A percentile compares a stretch with the other conserved stretches of the same genome.
Evolutionary conservation across 768 basidiomycete genomes (phyloP).

Genomic region (Lactarius psammicola): DNA sequence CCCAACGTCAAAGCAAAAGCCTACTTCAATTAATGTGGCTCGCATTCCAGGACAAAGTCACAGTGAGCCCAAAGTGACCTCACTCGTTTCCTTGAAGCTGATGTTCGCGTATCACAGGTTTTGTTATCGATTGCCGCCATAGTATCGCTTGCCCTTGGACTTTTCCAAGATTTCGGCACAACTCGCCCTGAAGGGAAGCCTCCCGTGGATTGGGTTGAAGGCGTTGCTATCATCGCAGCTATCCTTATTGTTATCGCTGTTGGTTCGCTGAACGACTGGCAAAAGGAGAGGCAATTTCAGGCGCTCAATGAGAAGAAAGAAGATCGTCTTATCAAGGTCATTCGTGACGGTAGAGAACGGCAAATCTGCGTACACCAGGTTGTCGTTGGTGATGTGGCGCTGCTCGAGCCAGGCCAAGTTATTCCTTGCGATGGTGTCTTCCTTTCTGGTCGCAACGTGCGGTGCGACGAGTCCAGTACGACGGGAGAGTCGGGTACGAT

Average conservation of each 20-base stretch:
- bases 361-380: slow-evolving; percentile 59
- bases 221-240: slow-evolving; percentile 76
- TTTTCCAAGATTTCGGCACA: slow-evolving; percentile 90
- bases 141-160: slow-evolving; percentile 89
- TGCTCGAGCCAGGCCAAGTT: slow-evolving; percentile 93
- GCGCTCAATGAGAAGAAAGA: slow-evolving; percentile 94
- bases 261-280: slow-evolving; percentile 96
- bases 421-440: slow-evolving; percentile 96
- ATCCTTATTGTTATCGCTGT: slow-evolving; percentile 79
- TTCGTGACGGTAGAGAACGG: slow-evolving; percentile 33
- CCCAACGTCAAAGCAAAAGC: slow-evolving; percentile 46
- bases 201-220: slow-evolving; percentile 90
- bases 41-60: slow-evolving; percentile 60
- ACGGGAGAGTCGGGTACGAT: slow-evolving; percentile 97
- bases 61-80: slow-evolving; percentile 41
- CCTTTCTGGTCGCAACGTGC: slow-evolving; percentile 86
- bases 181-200: slow-evolving; percentile 58
- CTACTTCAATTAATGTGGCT: slow-evolving; percentile 58
- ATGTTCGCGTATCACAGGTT: slow-evolving; percentile 57
- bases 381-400: slow-evolving; percentile 89
- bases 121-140: slow-evolving; percentile 86
- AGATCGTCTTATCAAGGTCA: slow-evolving; percentile 82
- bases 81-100: slow-evolving; percentile 27
- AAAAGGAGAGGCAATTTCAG: slow-evolving; percentile 96
- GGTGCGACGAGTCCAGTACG: slow-evolving; percentile 93